Conservation (phyloP, 2,329 filamentous ascomycete species). For the Fusarium oxysporum region DNA sequence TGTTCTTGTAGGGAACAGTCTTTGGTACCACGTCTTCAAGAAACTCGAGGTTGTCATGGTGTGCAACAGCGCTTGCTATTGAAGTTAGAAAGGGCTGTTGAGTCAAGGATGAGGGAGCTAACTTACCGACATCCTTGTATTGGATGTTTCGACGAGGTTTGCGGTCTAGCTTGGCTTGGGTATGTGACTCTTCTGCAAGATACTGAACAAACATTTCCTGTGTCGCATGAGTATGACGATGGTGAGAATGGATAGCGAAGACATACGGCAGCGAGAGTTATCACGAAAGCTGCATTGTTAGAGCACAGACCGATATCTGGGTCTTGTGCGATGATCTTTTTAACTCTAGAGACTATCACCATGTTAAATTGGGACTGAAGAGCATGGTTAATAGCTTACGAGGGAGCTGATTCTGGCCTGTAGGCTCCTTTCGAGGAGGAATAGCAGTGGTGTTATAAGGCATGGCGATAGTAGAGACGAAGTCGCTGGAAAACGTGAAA, state of each 20-base stretch:
- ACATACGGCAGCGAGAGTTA: slow-evolving; percentile 86
- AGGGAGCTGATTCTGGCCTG: slow-evolving; percentile 85
- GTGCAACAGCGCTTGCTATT: slow-evolving; percentile 83
- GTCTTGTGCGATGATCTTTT: slow-evolving; percentile 93
- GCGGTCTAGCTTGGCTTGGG: slow-evolving; percentile 88
- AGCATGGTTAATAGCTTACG: slow-evolving; percentile 66
- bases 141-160: slow-evolving; percentile 95
- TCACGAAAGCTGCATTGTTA: slow-evolving; percentile 93
- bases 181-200: slow-evolving; percentile 85
- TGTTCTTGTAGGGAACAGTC: slow-evolving; percentile 82
- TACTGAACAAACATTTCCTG: slow-evolving; percentile 97
- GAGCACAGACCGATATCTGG: slow-evolving; percentile 87
- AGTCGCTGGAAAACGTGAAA: background rate
- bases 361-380: slow-evolving; percentile 4
- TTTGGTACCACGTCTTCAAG: slow-evolving; percentile 90
- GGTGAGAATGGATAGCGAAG: background rate
- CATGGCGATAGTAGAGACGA: slow-evolving; percentile 63
- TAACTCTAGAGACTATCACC: slow-evolving; percentile 84
- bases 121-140: slow-evolving; percentile 89
- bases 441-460: slow-evolving; percentile 91
- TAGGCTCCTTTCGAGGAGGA: slow-evolving; percentile 82
- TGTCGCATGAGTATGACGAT: slow-evolving; percentile 3
- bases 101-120: background rate
- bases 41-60: slow-evolving; percentile 95
- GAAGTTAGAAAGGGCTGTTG: slow-evolving; percentile 7